Conservation (phyloP, 148 eudicot species). For the Rhododendron ovatum region DNA sequence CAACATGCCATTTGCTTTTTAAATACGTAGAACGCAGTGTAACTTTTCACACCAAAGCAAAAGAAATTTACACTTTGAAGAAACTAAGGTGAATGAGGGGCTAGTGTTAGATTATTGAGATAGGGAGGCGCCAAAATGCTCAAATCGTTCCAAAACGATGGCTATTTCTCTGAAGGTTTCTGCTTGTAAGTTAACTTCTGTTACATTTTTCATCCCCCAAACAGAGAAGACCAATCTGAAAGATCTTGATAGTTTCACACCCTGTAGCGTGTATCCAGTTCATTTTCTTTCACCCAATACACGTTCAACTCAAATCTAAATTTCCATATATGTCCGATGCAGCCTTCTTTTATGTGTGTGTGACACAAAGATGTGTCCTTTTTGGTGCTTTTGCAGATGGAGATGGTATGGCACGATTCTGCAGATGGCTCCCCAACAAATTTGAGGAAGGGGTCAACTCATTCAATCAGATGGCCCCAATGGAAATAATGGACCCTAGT, state of each 20-base stretch:
- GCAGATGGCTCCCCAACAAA: slow-evolving; percentile 40
- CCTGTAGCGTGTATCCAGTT: background rate
- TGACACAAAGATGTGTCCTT: background rate
- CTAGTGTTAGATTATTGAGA: background rate
- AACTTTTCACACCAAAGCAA: background rate
- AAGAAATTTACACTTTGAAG: background rate
- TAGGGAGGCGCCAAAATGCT: background rate
- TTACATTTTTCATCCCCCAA: background rate
- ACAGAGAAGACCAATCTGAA: background rate
- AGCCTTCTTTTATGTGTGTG: background rate
- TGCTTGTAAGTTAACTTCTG: background rate
- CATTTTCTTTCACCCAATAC: background rate
- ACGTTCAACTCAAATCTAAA: background rate
- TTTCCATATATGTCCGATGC: background rate
- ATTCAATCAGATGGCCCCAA: slow-evolving; percentile 52
- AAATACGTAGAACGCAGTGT: background rate
- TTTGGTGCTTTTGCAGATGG: slow-evolving; percentile 52
- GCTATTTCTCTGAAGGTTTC: background rate
- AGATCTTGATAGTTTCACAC: background rate
- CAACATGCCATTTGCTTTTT: background rate
- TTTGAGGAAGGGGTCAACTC: slow-evolving; percentile 39
- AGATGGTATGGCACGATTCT: slow-evolving; percentile 77
- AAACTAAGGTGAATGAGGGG: background rate
- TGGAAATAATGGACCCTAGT: slow-evolving; percentile 32
- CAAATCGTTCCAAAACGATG: background rate